Evolutionary conservation across 164 flowering plant genomes (phyloP), one percentile per base, ranked within the genome.

Genomic region (Vitis riparia): DNA sequence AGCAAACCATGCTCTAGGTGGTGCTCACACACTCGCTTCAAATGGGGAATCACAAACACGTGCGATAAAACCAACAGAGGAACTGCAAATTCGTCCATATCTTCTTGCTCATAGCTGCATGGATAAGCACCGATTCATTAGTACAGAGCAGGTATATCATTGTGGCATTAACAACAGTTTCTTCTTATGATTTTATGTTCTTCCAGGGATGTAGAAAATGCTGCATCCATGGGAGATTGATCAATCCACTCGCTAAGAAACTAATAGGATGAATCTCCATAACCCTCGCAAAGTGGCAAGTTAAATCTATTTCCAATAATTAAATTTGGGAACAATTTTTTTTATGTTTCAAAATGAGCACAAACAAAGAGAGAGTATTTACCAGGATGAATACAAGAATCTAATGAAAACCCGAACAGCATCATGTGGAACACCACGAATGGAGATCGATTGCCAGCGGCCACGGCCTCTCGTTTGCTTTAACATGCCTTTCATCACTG

Each of bases 371-470:
- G 15, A 13, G 50, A 56, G 11, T 52, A 27, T 7, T 76, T 93
- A 93, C 99, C 98, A 62, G 27, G 93, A 89, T 63, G 97, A 89
- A 72, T 93, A 95, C 67, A 95, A 72, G 78, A 78, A 95, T 57
- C 93, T 82, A 60, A 89, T 76, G 75, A 95, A 95, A 71, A 83
- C 90, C 17, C 82, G 85, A 57, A 91, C 94, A 9, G 98, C 98
- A 59, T 89, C 86, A 55, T 79, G 78, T 5, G 98, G 92, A 65
- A 86, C 97, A 2, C 99, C 98, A 16, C 57, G 82, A 14, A 95
- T 87, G 10, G 85, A 72, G 73, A 95, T 83, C 51, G 83, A 60
- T 70, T 68, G 74, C 62, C 51, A 68, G 27, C 76, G 79, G 8
- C 81, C 83, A 13, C 37, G 70, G 16, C 78, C 30, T 73, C 69